These are phyloP conservation scores for Conringia planisiliqua DNA, from an alignment of 345 rosid species.

Conservation along the genomic window DNA sequence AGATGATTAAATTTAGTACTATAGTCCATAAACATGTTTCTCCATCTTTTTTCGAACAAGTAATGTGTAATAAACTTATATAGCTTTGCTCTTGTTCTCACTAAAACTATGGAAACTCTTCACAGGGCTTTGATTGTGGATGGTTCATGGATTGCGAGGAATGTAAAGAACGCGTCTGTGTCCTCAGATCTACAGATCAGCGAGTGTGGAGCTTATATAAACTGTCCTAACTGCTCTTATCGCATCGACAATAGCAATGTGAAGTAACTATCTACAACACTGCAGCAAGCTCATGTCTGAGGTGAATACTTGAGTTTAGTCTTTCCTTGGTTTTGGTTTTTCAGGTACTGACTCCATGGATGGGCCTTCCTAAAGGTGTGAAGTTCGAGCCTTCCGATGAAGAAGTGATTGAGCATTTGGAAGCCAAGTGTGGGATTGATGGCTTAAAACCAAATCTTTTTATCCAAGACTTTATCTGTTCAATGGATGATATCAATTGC, in stretches of 20 bases:
- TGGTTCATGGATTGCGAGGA: conserved; percentile 60
- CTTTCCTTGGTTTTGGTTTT: neutral
- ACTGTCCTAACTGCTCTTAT: conserved; percentile 70
- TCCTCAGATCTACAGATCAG: conserved; percentile 42
- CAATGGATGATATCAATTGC: conserved; percentile 72
- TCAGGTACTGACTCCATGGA: conserved; percentile 70
- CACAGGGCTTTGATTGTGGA: conserved; percentile 76
- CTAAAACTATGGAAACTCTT: neutral
- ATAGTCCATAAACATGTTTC: neutral
- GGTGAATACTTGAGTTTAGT: neutral
- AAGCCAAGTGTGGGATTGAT: conserved; percentile 71
- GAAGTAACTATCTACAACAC: neutral
- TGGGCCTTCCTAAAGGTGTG: conserved; percentile 85
- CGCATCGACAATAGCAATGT: conserved; percentile 68
- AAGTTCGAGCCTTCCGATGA: conserved; percentile 88
- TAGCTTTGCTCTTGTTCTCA: neutral
- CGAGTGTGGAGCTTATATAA: conserved; percentile 56
- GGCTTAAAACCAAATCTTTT: conserved; percentile 43
- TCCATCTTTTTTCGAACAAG: neutral
- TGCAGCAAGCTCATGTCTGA: neutral
- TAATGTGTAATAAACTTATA: neutral
- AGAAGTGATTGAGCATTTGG: conserved; percentile 68
- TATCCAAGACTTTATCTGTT: conserved; percentile 59
- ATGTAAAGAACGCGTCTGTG: conserved; percentile 51
- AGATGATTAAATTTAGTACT: neutral